Percentiles rank a stretch among this genome's conserved stretches.
These are phyloP conservation scores for Wickerhamiella sorbophila DNA, from an alignment of 805 yeast species.

Conservation along the genomic window DNA sequence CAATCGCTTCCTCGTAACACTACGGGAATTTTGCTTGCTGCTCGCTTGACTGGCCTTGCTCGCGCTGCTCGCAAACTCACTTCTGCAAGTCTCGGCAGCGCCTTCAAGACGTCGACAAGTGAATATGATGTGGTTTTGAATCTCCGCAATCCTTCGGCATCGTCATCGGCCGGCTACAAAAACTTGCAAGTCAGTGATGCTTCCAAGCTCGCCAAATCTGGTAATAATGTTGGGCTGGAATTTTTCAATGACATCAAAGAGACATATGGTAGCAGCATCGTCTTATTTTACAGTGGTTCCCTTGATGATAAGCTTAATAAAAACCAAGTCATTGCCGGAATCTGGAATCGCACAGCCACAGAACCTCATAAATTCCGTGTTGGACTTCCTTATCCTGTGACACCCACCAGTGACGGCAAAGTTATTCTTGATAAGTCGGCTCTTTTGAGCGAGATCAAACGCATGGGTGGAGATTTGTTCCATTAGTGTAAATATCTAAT, in stretches of 20 bases:
- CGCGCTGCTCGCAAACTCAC: slow-evolving; percentile 53
- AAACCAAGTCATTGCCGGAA: slow-evolving; percentile 54
- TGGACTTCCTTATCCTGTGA: slow-evolving; percentile 58
- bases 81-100: slow-evolving; percentile 28
- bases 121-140: slow-evolving; percentile 75
- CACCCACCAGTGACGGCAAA: slow-evolving; percentile 18
- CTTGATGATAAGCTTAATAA: slow-evolving; percentile 26
- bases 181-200: slow-evolving; percentile 27
- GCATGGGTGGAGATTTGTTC: slow-evolving; percentile 29
- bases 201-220: slow-evolving; percentile 28
- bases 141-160: slow-evolving; percentile 34
- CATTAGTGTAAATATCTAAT: slow-evolving; percentile 8
- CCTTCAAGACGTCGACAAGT: slow-evolving; percentile 68
- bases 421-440: slow-evolving; percentile 51
- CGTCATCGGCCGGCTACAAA: slow-evolving; percentile 28
- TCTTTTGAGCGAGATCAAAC: slow-evolving; percentile 50
- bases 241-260: slow-evolving; percentile 45
- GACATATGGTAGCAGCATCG: slow-evolving; percentile 50
- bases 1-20: slow-evolving; percentile 33
- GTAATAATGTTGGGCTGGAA: slow-evolving; percentile 47
- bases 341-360: slow-evolving; percentile 56
- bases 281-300: slow-evolving; percentile 49
- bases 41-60: slow-evolving; percentile 77
- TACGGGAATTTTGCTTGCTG: slow-evolving; percentile 54
- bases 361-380: slow-evolving; percentile 60